Conservation (phyloP, 139 green algal species). For the Edaphochlamys debaryana region DNA sequence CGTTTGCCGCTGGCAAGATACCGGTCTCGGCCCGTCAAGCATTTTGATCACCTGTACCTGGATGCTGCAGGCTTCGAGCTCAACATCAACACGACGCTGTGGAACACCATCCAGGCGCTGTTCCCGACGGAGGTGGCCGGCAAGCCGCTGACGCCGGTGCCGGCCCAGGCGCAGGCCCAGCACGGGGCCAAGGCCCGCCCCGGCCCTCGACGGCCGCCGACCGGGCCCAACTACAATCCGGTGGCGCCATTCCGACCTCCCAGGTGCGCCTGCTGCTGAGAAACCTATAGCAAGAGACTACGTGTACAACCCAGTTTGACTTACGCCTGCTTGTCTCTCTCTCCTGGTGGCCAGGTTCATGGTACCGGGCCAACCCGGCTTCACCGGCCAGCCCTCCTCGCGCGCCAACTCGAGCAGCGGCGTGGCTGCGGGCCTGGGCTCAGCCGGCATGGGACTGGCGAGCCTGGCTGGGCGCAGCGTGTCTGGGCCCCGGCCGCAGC, state of each 20-base stretch:
- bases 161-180: not conserved
- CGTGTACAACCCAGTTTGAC: not conserved
- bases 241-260: slow-evolving; percentile 12
- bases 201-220: not conserved
- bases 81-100: slow-evolving; percentile 64
- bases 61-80: slow-evolving; percentile 34
- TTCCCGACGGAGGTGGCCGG: slow-evolving; percentile 45
- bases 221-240: not conserved
- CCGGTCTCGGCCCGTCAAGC: no score
- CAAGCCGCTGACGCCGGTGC: slow-evolving; percentile 25
- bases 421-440: not conserved
- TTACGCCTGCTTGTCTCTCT: not conserved
- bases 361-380: not conserved
- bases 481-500: slow-evolving; percentile 11
- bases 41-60: no score
- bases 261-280: not conserved
- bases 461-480: slow-evolving; percentile 16
- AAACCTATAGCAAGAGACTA: not conserved
- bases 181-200: no score
- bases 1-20: no score
- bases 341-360: not conserved
- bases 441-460: not conserved
- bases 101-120: slow-evolving; percentile 65
- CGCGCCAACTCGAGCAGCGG: no score
- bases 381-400: slow-evolving; percentile 27